phyloP scores from a whole-genome alignment of 73 alveolate genomes.

The Blepharisma stoltei region DNA sequence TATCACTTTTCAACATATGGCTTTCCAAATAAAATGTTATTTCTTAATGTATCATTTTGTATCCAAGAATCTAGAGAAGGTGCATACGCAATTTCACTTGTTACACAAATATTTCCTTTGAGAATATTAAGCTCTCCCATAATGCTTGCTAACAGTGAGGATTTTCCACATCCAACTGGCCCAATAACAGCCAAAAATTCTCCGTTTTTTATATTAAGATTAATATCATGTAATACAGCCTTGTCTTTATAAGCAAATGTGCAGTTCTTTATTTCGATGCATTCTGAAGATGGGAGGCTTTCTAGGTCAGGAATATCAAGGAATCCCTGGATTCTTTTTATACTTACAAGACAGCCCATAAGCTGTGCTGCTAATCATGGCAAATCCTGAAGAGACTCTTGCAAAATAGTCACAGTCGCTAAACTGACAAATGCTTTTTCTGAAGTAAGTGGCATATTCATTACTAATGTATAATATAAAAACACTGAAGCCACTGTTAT shows the following conservation, averaged over 20 bases:
- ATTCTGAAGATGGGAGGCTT: not conserved
- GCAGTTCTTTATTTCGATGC: not conserved
- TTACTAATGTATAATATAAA: not conserved
- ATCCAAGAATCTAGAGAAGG: conserved; percentile 80
- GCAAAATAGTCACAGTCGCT: not conserved
- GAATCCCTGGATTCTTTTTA: not conserved
- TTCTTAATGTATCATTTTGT: conserved; percentile 75
- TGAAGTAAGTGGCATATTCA: not conserved
- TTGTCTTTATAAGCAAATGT: conserved; percentile 24
- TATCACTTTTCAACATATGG: conserved; percentile 67
- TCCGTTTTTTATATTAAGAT: conserved; percentile 44
- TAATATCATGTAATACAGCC: conserved; percentile 42
- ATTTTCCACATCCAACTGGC: conserved; percentile 65
- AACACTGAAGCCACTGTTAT: not conserved
- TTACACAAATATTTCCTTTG: conserved; percentile 49
- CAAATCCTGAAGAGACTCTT: not conserved
- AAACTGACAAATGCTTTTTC: conserved; percentile 14
- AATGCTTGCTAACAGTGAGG: conserved; percentile 49
- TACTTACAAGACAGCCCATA: not conserved
- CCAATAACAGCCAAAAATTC: conserved; percentile 60
- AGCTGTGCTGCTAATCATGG: not conserved
- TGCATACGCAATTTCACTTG: conserved; percentile 63
- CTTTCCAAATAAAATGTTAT: conserved; percentile 76
- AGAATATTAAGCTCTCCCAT: conserved; percentile 42
- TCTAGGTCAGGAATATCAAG: not conserved